These are phyloP conservation scores for Tephrocybe sp. DNA, from an alignment of 768 basidiomycete species.

Conservation along the genomic window DNA sequence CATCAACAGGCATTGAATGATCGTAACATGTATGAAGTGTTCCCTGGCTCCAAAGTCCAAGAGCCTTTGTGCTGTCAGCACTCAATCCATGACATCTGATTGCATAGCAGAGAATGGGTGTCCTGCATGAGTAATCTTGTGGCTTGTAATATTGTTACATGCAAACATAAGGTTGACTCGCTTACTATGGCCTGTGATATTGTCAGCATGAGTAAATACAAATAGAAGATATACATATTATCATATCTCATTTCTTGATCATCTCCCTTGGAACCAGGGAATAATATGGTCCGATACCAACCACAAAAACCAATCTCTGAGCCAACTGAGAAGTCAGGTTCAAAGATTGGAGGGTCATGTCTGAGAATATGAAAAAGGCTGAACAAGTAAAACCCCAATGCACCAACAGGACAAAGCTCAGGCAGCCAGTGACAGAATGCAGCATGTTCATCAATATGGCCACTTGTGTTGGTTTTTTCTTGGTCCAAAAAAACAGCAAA, in stretches of 20 bases:
- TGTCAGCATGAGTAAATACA: not conserved
- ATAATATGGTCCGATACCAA: conserved; percentile 22
- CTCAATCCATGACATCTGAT: conserved; percentile 22
- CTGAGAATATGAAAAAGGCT: conserved; percentile 24
- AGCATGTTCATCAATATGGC: conserved; percentile 23
- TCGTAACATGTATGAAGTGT: conserved; percentile 24
- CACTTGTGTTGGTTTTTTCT: not conserved
- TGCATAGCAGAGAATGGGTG: conserved; percentile 19
- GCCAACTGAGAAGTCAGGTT: conserved; percentile 10
- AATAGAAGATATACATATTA: conserved; percentile 17
- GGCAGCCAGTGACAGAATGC: conserved; percentile 23
- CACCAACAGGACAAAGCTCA: conserved; percentile 22
- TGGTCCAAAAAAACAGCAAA: not conserved
- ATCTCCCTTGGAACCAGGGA: not conserved
- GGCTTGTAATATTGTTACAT: conserved; percentile 18
- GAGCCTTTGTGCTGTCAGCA: conserved; percentile 23
- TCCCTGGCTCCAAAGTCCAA: conserved; percentile 14
- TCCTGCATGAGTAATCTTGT: conserved; percentile 11
- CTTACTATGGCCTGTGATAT: conserved; percentile 23
- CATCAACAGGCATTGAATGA: conserved; percentile 21
- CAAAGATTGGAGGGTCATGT: conserved; percentile 13
- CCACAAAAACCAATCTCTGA: conserved; percentile 20
- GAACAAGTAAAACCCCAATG: conserved; percentile 7
- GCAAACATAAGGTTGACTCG: conserved; percentile 22
- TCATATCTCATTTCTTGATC: conserved; percentile 27